Percentiles rank a stretch among this genome's conserved stretches.
Evolutionary conservation across 345 rosid species (phyloP).

Genomic region (Pelargonium nanum): DNA sequence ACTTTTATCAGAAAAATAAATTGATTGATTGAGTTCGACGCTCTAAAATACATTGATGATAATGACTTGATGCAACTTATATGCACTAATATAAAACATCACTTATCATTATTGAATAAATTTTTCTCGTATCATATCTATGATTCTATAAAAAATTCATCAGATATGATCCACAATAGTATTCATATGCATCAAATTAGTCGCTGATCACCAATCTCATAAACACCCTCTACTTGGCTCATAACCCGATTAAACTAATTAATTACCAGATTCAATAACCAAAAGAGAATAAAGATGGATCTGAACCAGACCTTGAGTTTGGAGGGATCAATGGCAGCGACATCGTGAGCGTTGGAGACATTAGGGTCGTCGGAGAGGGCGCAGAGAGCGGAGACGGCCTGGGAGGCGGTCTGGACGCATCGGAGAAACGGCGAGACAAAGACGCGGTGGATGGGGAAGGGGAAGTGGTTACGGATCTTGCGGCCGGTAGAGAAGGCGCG

Average conservation of each 20-base stretch:
- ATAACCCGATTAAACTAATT: background rate
- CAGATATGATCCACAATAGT: too few relatives aligned
- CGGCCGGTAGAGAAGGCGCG: constrained; percentile 20
- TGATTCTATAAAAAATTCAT: too few relatives aligned
- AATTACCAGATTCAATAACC: background rate
- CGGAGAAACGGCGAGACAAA: constrained; percentile 19
- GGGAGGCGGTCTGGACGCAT: constrained; percentile 19
- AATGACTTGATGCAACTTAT: too few relatives aligned
- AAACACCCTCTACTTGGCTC: too few relatives aligned
- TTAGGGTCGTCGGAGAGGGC: constrained; percentile 12
- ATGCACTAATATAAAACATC: too few relatives aligned
- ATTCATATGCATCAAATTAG: too few relatives aligned
- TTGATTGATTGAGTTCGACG: too few relatives aligned
- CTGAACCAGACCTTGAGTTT: constrained; percentile 11
- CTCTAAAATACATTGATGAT: too few relatives aligned
- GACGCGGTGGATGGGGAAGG: constrained; percentile 20
- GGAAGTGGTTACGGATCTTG: constrained; percentile 14
- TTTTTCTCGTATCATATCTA: too few relatives aligned
- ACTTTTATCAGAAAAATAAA: too few relatives aligned
- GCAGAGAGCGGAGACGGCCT: constrained; percentile 18
- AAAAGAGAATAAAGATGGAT: background rate
- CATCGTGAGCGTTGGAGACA: constrained; percentile 4
- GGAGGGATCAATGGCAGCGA: constrained; percentile 12
- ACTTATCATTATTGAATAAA: too few relatives aligned
- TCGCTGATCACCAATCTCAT: too few relatives aligned